These are phyloP conservation scores for Thymus quinquecostatus DNA, from an alignment of 257 asterid genomes.

Conservation along the genomic window DNA sequence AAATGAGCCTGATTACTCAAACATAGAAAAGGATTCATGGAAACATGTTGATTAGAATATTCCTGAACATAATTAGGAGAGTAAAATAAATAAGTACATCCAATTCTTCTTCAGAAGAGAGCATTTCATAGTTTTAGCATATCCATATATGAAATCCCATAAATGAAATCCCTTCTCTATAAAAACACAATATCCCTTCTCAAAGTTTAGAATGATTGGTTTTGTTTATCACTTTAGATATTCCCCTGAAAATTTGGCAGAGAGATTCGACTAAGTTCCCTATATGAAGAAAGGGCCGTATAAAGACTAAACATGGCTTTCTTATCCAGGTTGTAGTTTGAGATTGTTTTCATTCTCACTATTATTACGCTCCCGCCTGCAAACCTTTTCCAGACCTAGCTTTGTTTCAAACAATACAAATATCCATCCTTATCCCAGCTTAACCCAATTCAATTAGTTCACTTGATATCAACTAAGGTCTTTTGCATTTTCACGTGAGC, in stretches of 20 bases:
- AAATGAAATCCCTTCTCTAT: background rate
- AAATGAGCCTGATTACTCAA: conserved; percentile 21
- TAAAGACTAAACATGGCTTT: background rate
- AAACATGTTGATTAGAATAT: conserved; percentile 9
- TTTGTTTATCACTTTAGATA: too few relatives aligned
- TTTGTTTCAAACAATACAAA: background rate
- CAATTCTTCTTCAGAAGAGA: background rate
- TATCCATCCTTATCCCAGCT: background rate
- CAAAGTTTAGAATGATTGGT: background rate
- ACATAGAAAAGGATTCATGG: conserved; percentile 4
- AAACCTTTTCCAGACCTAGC: background rate
- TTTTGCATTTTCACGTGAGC: background rate
- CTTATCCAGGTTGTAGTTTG: conserved; percentile 8
- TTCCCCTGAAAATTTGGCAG: too few relatives aligned
- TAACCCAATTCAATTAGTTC: background rate
- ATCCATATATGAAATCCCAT: background rate
- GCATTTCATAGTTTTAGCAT: background rate
- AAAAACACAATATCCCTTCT: background rate
- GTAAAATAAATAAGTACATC: background rate
- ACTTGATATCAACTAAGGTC: too few relatives aligned
- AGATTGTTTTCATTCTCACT: background rate
- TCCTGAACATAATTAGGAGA: background rate
- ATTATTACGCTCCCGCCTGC: background rate
- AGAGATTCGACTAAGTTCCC: too few relatives aligned
- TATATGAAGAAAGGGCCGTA: background rate